phyloP scores from a whole-genome alignment of 345 rosid species.

The Murraya koenigii region DNA sequence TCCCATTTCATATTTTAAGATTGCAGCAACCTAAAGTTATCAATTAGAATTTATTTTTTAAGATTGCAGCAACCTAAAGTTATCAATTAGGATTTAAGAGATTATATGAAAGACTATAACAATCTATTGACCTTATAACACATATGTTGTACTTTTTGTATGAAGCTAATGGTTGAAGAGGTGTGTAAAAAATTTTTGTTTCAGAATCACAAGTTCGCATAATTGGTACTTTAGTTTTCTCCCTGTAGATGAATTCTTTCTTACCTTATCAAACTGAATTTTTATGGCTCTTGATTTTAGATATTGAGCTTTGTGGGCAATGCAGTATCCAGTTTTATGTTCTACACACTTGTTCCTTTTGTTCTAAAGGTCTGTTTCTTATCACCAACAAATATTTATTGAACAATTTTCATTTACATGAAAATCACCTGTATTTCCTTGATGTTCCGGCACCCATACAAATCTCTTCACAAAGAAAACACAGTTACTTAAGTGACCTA shows the following conservation, averaged over 20 bases:
- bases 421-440: background rate
- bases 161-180: too few relatives aligned
- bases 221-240: background rate
- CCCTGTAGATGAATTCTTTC: background rate
- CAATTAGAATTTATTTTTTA: too few relatives aligned
- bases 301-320: conserved; percentile 39
- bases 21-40: too few relatives aligned
- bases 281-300: conserved; percentile 25
- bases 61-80: too few relatives aligned
- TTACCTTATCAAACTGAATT: background rate
- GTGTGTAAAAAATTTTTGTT: too few relatives aligned
- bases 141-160: too few relatives aligned
- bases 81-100: too few relatives aligned
- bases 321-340: conserved; percentile 25
- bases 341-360: conserved; percentile 45
- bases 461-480: background rate
- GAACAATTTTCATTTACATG: background rate
- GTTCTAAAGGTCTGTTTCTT: conserved; percentile 43
- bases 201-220: too few relatives aligned
- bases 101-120: too few relatives aligned
- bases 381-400: background rate
- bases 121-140: too few relatives aligned
- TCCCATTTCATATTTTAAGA: too few relatives aligned
- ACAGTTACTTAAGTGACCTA: background rate
- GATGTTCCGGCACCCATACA: background rate